Evolutionary conservation across 176 grass and related monocot genomes (phyloP).

Genomic region (Aegilops longissima): DNA sequence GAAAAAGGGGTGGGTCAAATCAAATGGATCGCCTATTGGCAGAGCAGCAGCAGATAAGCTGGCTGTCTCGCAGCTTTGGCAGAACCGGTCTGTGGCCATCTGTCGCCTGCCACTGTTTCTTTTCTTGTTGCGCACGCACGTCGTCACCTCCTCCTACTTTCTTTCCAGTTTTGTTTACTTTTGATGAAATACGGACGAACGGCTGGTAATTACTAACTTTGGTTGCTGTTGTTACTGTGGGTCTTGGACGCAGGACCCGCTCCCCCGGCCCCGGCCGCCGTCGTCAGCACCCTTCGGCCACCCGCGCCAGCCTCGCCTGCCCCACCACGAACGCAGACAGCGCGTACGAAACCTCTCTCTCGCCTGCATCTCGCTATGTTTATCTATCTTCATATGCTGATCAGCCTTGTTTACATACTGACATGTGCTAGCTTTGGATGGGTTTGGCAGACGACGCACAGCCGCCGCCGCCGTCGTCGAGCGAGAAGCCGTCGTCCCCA

Average conservation of each 20-base stretch:
- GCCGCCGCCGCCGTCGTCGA: too few species aligned
- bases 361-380: too few species aligned
- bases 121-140: conserved; percentile 4
- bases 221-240: background rate
- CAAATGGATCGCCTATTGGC: background rate
- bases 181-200: background rate
- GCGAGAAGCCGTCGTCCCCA: too few species aligned
- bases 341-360: too few species aligned
- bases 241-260: background rate
- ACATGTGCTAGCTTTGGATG: too few species aligned
- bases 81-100: background rate
- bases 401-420: too few species aligned
- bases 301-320: background rate
- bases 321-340: too few species aligned
- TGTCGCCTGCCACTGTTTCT: background rate
- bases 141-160: background rate
- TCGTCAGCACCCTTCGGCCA: background rate
- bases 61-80: background rate
- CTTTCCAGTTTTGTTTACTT: background rate
- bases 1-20: background rate
- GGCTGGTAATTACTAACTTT: background rate
- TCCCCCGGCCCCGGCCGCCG: background rate
- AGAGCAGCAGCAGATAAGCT: background rate
- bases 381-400: background rate
- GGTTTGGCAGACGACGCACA: background rate